Evolutionary conservation across 2,329 filamentous ascomycete species (phyloP), one percentile per base, ranked within the genome.

Genomic region (Trichophyton mentagrophytes): DNA sequence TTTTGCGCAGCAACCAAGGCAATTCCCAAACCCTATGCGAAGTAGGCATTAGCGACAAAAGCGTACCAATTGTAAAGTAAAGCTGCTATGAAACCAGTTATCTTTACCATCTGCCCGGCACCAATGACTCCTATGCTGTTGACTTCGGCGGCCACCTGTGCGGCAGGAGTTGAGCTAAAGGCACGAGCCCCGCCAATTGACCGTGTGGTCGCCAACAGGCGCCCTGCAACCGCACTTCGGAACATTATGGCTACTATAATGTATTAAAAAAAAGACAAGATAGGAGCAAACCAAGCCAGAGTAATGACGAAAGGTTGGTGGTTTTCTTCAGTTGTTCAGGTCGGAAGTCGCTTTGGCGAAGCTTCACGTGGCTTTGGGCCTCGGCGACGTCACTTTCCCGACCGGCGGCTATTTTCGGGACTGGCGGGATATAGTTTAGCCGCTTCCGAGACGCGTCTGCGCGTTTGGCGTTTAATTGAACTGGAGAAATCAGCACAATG

Each of bases 81-180:
- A 15, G 40, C 9, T 3, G 38, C 9, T 38, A 25, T 40, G 15
- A 9, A 38, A 38, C 25, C 36, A 40, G 44, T 36, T 30, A 5
- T 15, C 15, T 22, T 56, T 49, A 95, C 91, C 91, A 97, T 96
- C 74, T 97, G 93, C 30, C 93, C 93, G 59, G 92, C 91, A 66
- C 93, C 93, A 70, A 99, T 81, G 57, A 99, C 92, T 70, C 92
- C 93, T 47, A 99, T 78, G 66, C 83, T 87, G 78, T 91, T 95
- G 64, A 99, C 86, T 70, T 91, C 84, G 61, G 85, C 84, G 63
- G 79, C 78, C 64, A 83, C 84, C 67, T 78, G 71, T 49, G 81
- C 79, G 53, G 79, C 76, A 51, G 84, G 74, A 44, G 82, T 84
- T 38, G 85, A 85, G 77, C 87, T 91, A 76, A 95, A 95, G 69